Conservation (phyloP, 1,284 basidiomycete genomes). For the Apiotrichum sp. region DNA sequence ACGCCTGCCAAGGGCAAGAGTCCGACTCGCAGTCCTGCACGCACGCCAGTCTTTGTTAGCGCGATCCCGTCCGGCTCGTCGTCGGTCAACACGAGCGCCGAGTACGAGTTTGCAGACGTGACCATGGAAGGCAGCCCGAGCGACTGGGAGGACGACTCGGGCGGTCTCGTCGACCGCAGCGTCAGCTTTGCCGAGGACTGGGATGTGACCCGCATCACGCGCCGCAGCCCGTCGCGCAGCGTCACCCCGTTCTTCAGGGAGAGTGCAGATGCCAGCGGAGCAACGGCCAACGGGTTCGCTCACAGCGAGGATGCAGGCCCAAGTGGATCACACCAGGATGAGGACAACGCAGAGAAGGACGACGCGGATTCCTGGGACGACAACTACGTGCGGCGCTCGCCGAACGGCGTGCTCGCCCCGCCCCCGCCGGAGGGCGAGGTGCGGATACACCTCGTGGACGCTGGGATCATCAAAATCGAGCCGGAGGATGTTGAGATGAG, state of each 20-base stretch:
- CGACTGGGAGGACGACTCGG: slow-evolving; percentile 19
- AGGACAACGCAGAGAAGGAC: slow-evolving; percentile 19
- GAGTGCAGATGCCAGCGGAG: slow-evolving; percentile 16
- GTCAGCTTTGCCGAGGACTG: slow-evolving; percentile 8
- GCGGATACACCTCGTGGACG: slow-evolving; percentile 26
- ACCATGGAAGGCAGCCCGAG: slow-evolving; percentile 17
- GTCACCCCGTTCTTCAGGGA: no score
- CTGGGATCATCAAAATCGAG: slow-evolving; percentile 33
- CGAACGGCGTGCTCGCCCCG: no score
- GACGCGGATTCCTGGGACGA: slow-evolving; percentile 16
- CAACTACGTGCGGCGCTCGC: no score
- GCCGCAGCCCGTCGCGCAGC: background rate
- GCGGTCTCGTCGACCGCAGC: slow-evolving; percentile 3
- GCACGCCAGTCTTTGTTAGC: no score
- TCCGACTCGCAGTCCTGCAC: no score
- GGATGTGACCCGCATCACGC: slow-evolving; percentile 11
- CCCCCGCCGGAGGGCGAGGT: slow-evolving; percentile 13
- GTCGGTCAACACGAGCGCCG: background rate
- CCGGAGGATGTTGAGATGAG: no score
- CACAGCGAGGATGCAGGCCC: slow-evolving; percentile 14
- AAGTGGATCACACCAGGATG: slow-evolving; percentile 12
- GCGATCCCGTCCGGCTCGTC: background rate
- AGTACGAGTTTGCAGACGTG: background rate
- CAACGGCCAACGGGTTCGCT: slow-evolving; percentile 17
- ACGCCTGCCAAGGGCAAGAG: no score